Conservation (phyloP, 306 rosid species). For the Datisca glomerata region DNA sequence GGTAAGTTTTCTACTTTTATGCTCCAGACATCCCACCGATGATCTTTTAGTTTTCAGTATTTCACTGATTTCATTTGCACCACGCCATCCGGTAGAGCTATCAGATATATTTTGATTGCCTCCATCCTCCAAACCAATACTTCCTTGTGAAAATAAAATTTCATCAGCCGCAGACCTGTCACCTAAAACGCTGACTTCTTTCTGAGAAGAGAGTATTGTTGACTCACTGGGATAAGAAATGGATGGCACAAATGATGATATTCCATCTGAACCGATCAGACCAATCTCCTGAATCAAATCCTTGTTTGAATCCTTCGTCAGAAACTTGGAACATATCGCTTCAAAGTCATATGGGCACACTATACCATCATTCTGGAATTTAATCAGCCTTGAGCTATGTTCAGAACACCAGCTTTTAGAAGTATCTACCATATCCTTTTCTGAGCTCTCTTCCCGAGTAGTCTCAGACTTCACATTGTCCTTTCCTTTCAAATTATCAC, state of each 20-base stretch:
- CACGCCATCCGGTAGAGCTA: constrained; percentile 23
- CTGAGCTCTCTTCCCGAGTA: constrained; percentile 31
- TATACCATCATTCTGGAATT: constrained; percentile 53
- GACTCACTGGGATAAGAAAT: constrained; percentile 41
- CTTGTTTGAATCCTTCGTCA: constrained; percentile 62
- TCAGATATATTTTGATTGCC: constrained; percentile 23
- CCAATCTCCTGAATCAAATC: constrained; percentile 67
- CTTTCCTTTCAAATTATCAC: constrained; percentile 44
- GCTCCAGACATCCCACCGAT: constrained; percentile 26
- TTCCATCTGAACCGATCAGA: constrained; percentile 64
- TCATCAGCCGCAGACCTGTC: constrained; percentile 28
- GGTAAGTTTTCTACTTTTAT: constrained; percentile 25
- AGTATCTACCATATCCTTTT: constrained; percentile 28
- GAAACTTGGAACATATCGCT: constrained; percentile 64
- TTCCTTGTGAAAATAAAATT: constrained; percentile 29
- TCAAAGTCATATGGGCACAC: constrained; percentile 64
- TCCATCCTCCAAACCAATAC: constrained; percentile 19
- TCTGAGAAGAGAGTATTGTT: constrained; percentile 20
- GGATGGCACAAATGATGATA: constrained; percentile 45
- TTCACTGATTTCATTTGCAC: constrained; percentile 24
- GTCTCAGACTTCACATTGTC: constrained; percentile 39
- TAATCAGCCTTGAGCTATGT: constrained; percentile 49
- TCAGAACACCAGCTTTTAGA: constrained; percentile 26
- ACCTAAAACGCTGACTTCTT: constrained; percentile 21
- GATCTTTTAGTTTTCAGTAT: constrained; percentile 22